These are phyloP conservation scores for Clarireedia paspali DNA, from an alignment of 2,329 filamentous ascomycete species.

Conservation along the genomic window DNA sequence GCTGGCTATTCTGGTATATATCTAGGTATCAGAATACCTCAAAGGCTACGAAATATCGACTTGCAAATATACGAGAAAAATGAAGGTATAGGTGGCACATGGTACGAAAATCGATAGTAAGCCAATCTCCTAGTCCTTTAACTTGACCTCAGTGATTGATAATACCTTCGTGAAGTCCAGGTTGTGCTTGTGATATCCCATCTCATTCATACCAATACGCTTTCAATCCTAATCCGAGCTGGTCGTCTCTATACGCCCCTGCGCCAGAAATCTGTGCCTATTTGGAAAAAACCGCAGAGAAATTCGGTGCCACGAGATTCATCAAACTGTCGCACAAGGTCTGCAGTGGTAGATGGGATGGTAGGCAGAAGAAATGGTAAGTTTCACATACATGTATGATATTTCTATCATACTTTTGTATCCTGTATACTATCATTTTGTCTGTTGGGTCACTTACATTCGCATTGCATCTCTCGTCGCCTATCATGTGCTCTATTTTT, in stretches of 20 bases:
- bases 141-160: too few species aligned
- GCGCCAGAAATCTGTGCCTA: constrained; percentile 63
- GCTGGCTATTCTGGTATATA: constrained; percentile 30
- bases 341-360: constrained; percentile 48
- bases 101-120: constrained; percentile 42
- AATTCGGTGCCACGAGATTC: constrained; percentile 56
- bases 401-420: background rate
- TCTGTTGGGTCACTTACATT: background rate
- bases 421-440: background rate
- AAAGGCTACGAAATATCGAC: constrained; percentile 25
- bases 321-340: constrained; percentile 49
- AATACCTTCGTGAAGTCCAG: constrained; percentile 31
- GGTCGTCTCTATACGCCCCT: constrained; percentile 61
- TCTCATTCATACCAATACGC: constrained; percentile 21
- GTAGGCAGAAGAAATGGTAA: constrained; percentile 37
- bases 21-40: constrained; percentile 26
- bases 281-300: constrained; percentile 52
- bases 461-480: background rate
- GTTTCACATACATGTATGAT: background rate
- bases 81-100: constrained; percentile 43
- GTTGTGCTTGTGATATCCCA: background rate
- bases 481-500: too few species aligned
- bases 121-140: constrained; percentile 32
- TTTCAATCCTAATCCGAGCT: constrained; percentile 60
- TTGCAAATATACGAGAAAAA: constrained; percentile 46